Percentiles rank a stretch among this genome's conserved stretches.
Evolutionary conservation across 177 flowering plant species (phyloP).

Genomic region (Vitis hybrid): DNA sequence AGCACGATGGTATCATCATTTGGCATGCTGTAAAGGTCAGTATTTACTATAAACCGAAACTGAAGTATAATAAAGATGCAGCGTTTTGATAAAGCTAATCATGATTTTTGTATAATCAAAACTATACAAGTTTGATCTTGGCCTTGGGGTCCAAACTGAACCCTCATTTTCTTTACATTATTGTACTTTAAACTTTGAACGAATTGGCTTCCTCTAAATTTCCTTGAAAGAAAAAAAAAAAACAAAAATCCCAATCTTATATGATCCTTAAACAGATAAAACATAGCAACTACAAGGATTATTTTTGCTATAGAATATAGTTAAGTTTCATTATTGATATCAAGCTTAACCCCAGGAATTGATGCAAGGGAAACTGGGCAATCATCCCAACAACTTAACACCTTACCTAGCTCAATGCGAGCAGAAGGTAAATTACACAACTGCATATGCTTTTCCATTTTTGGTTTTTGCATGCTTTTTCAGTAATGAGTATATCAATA

Average conservation of each 20-base stretch:
- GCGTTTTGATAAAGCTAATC: too few species aligned
- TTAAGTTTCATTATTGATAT: neutral
- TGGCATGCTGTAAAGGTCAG: neutral
- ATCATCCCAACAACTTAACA: neutral
- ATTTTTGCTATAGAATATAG: neutral
- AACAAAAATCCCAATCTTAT: too few species aligned
- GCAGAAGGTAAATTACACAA: neutral
- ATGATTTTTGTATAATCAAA: too few species aligned
- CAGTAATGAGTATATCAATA: neutral
- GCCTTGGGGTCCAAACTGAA: too few species aligned
- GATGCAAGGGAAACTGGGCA: neutral
- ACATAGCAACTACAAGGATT: too few species aligned
- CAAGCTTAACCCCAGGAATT: neutral
- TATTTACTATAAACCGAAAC: neutral
- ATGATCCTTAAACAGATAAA: too few species aligned
- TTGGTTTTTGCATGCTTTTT: neutral
- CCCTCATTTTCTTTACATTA: neutral
- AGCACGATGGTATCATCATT: neutral
- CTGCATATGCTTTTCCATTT: neutral
- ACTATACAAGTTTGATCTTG: too few species aligned
- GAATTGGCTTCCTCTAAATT: too few species aligned
- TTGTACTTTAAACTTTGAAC: neutral
- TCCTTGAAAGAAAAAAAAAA: too few species aligned
- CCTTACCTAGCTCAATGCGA: neutral
- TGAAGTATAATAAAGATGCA: neutral